Evolutionary conservation across 805 yeast species (phyloP).

Genomic region (Zygosaccharomyces bisporus): DNA sequence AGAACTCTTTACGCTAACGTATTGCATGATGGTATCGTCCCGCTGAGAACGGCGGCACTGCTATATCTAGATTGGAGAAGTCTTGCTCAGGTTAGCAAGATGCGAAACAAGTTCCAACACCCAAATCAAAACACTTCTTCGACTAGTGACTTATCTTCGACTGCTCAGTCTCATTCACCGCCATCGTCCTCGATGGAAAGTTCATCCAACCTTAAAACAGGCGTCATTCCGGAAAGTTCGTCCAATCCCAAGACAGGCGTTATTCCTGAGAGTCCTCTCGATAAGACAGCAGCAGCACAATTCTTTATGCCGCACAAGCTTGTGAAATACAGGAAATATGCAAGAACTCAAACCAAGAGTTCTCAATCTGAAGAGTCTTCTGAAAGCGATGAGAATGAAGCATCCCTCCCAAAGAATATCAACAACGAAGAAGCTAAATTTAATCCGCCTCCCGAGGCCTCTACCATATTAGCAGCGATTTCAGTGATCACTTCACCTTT

Average conservation of each 20-base stretch:
- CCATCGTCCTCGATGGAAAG: conserved; percentile 1
- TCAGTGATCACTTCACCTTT: conserved; percentile 74
- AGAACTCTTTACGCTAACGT: conserved; percentile 88
- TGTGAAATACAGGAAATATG: conserved; percentile 24
- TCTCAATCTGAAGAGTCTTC: conserved; percentile 8
- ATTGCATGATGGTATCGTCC: conserved; percentile 92
- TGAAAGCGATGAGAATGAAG: conserved; percentile 14
- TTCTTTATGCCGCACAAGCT: conserved; percentile 28
- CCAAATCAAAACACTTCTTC: neutral
- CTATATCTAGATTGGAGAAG: conserved; percentile 84
- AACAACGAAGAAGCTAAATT: conserved; percentile 23
- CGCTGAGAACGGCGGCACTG: conserved; percentile 83
- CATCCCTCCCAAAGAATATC: conserved; percentile 4
- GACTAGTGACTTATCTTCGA: neutral
- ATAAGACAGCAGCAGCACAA: conserved; percentile 29
- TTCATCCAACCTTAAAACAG: conserved; percentile 3
- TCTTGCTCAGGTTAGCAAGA: conserved; percentile 47
- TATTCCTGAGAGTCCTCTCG: conserved; percentile 28
- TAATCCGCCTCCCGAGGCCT: conserved; percentile 62
- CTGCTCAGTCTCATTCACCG: conserved; percentile 4
- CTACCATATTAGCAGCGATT: conserved; percentile 74
- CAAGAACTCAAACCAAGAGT: conserved; percentile 26
- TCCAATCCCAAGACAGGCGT: conserved; percentile 4
- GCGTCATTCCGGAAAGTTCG: conserved; percentile 15
- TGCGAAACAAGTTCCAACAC: conserved; percentile 20